These are phyloP conservation scores for Stagonosporopsis chrysanthemi DNA, from an alignment of 2,329 filamentous ascomycete species.

Conservation along the genomic window DNA sequence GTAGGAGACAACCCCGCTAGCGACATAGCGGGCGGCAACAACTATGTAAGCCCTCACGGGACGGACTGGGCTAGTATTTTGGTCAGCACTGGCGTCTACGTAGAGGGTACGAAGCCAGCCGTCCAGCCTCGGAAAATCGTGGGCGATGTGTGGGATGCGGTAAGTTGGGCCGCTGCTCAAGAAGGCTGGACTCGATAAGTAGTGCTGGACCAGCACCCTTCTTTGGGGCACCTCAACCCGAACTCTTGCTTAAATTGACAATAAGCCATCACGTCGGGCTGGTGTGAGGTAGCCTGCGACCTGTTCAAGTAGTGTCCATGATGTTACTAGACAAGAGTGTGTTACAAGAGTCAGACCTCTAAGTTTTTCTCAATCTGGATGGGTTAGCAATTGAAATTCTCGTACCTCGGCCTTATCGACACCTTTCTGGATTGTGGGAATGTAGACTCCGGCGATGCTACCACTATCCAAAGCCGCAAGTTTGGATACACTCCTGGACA, in stretches of 20 bases:
- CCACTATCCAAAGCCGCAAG: background rate
- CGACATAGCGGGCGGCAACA: slow-evolving; percentile 88
- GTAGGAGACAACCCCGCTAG: slow-evolving; percentile 79
- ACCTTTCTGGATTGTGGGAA: background rate
- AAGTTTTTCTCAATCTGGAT: background rate
- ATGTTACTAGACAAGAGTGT: background rate
- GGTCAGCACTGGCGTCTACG: slow-evolving; percentile 81
- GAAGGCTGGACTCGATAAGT: slow-evolving; percentile 50
- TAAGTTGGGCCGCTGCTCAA: slow-evolving; percentile 74
- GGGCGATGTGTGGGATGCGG: slow-evolving; percentile 77
- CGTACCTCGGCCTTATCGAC: background rate
- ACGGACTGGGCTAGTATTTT: slow-evolving; percentile 81
- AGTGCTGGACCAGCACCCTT: background rate
- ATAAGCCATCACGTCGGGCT: background rate
- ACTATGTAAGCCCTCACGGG: slow-evolving; percentile 70
- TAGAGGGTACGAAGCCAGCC: slow-evolving; percentile 61
- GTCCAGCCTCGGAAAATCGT: slow-evolving; percentile 71
- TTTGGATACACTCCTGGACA: background rate
- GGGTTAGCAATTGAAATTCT: background rate
- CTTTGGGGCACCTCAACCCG: background rate
- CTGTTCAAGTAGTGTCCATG: too few relatives aligned
- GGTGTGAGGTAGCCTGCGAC: background rate
- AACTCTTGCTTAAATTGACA: too few relatives aligned
- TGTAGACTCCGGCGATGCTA: background rate
- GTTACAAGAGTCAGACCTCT: background rate